Percentiles rank a stretch among this genome's conserved stretches.
phyloP scores from a whole-genome alignment of 768 basidiomycete genomes.

The Filobasidium floriforme region DNA sequence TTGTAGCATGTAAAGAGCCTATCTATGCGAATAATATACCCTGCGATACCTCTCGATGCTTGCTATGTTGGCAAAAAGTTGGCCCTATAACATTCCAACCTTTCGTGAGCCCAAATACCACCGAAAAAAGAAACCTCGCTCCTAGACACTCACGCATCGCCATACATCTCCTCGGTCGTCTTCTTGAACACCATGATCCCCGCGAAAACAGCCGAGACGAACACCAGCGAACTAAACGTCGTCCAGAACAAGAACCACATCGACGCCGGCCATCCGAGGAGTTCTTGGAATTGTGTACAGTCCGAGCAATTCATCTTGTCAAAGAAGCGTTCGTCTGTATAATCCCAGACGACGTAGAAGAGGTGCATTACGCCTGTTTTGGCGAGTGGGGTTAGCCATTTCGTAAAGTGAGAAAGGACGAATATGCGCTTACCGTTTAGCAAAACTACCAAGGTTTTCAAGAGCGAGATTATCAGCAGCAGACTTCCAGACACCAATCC shows the following conservation, averaged over 20 bases:
- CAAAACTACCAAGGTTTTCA: too few relatives aligned
- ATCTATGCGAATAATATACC: too few relatives aligned
- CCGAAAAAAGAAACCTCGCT: neutral
- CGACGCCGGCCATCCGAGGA: conserved; percentile 53
- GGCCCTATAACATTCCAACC: neutral
- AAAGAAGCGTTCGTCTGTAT: conserved; percentile 88
- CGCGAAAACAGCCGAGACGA: conserved; percentile 69
- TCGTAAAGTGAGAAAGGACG: neutral
- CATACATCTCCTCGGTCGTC: conserved; percentile 39
- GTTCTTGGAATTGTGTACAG: conserved; percentile 73
- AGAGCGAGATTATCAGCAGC: too few relatives aligned
- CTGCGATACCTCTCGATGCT: too few relatives aligned
- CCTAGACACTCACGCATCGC: conserved; percentile 32
- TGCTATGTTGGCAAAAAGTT: neutral
- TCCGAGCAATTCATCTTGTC: conserved; percentile 90
- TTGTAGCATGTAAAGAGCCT: too few relatives aligned
- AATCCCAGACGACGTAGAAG: conserved; percentile 89
- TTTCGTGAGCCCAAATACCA: neutral
- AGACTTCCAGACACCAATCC: too few relatives aligned
- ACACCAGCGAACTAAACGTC: conserved; percentile 62
- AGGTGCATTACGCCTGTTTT: conserved; percentile 33
- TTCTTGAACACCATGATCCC: conserved; percentile 75
- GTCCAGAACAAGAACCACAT: conserved; percentile 86
- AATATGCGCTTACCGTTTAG: neutral
- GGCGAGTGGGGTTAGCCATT: neutral